Evolutionary conservation across 1,139 yeast genomes (phyloP), one percentile per base, ranked within the genome.

Genomic region (Torulaspora pretoriensis): DNA sequence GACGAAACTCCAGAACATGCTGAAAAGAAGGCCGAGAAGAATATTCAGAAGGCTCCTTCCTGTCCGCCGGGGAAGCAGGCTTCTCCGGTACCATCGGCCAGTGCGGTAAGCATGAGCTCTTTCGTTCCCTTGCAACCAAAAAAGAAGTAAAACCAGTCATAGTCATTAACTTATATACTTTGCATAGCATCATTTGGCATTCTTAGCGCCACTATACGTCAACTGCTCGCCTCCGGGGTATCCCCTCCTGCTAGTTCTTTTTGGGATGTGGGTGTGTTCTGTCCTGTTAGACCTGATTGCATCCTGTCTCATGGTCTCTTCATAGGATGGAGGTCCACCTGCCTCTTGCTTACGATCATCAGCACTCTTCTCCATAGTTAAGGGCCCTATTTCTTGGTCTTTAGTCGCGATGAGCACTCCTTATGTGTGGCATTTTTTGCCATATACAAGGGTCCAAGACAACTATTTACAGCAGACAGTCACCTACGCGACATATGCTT

Each of bases 101-200:
- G 45, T 22, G 36, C 40, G n/a, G 17, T 47, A 35, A 42, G 40
- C 23, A 45, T 50, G 50, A 43, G 45, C 27, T 49, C 62, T 12
- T 60, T 60, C 38, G 41, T 55, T 7, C 64, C 63, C 23, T 47
- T 60, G 37, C 54, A 55, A 35, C 64, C 64, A 3, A 52, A 51
- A 10, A 59, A 50, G 44, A 56, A 51, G 28, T 36, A 22, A 22
- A 9, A 23, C 7, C 29, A 23, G 32, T 23, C 32, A n/a, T 19
- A 32, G 26, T 19, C 35, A 12, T 32, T 25, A 29, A 28, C 39
- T 33, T 32, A 29, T 29, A 29, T 29, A 36, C 4, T 35, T 27
- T 36, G 34, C 40, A 28, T 22, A 28, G 3, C 27, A 36, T 22
- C 27, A 22, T 16, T 14, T 28, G 12, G 24, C 27, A 17, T 31